Conservation (phyloP, 2,329 filamentous ascomycete genomes). For the Ceratocystis destructans region DNA sequence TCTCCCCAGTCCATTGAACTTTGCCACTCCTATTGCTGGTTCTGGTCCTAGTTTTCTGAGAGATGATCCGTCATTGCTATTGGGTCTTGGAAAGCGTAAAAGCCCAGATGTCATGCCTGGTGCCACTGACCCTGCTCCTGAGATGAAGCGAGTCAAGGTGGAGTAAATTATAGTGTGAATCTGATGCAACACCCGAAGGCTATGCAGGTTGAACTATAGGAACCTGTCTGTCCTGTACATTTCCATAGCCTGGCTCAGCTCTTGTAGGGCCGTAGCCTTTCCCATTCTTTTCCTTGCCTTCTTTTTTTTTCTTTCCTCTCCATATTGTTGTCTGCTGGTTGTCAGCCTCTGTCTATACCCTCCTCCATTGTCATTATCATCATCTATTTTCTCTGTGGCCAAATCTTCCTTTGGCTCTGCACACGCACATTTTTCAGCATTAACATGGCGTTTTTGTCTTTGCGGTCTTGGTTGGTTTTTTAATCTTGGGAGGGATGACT, state of each 20-base stretch:
- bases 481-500: not conserved
- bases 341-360: constrained; percentile 15
- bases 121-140: constrained; percentile 32
- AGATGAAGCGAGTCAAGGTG: constrained; percentile 41
- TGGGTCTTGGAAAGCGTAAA: constrained; percentile 37
- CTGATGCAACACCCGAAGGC: not conserved
- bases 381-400: constrained; percentile 5
- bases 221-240: not conserved
- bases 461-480: constrained; percentile 1
- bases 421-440: constrained; percentile 6
- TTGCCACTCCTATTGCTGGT: constrained; percentile 63
- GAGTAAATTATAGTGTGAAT: constrained; percentile 26
- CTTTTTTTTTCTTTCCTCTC: constrained; percentile 12
- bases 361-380: constrained; percentile 8
- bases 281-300: constrained; percentile 10
- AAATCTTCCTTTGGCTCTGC: constrained; percentile 1
- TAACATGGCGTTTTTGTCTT: constrained; percentile 8
- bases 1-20: constrained; percentile 81
- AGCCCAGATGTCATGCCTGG: constrained; percentile 37
- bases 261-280: constrained; percentile 2
- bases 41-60: constrained; percentile 50
- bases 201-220: not conserved
- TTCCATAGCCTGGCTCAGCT: not conserved
- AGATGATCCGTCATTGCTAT: constrained; percentile 32
- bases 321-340: constrained; percentile 4